These are phyloP conservation scores for Tricholoma sp. DNA, from an alignment of 768 basidiomycete species.

Conservation along the genomic window DNA sequence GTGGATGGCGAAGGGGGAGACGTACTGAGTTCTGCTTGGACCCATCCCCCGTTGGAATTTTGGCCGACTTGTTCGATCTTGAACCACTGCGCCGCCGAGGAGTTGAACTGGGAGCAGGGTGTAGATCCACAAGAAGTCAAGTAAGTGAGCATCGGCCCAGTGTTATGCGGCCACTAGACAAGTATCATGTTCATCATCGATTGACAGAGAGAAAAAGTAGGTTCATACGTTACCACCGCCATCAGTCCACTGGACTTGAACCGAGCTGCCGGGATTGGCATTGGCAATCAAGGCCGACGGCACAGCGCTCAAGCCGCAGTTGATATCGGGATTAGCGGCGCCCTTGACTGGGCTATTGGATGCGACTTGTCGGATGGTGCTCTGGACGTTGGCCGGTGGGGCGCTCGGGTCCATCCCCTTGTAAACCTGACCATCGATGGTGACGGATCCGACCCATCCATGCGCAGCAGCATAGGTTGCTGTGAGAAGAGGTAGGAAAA, in stretches of 20 bases:
- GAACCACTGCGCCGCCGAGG: conserved; percentile 63
- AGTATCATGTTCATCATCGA: background rate
- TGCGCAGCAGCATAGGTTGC: conserved; percentile 39
- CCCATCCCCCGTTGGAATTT: conserved; percentile 40
- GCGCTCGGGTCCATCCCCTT: conserved; percentile 28
- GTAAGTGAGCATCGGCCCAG: conserved; percentile 71
- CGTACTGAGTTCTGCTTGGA: conserved; percentile 50
- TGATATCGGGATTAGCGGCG: conserved; percentile 47
- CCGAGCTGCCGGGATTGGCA: conserved; percentile 53
- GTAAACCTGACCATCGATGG: conserved; percentile 35
- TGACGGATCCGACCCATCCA: conserved; percentile 34
- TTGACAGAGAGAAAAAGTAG: background rate
- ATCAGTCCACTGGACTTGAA: conserved; percentile 54
- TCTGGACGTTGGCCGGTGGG: conserved; percentile 14
- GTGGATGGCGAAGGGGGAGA: background rate
- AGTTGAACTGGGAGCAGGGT: conserved; percentile 56
- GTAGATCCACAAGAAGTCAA: conserved; percentile 58
- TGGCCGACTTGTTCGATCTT: conserved; percentile 58
- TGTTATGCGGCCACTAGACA: conserved; percentile 46
- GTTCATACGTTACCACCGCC: conserved; percentile 33
- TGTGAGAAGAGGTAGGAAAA: conserved; percentile 29
- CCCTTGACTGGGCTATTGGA: conserved; percentile 43
- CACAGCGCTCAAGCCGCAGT: conserved; percentile 54
- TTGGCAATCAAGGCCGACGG: conserved; percentile 44
- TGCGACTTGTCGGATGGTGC: conserved; percentile 38